Base-by-base conservation (phyloP, 805 yeast genomes). In the Limtongozyma cylindracea region DNA sequence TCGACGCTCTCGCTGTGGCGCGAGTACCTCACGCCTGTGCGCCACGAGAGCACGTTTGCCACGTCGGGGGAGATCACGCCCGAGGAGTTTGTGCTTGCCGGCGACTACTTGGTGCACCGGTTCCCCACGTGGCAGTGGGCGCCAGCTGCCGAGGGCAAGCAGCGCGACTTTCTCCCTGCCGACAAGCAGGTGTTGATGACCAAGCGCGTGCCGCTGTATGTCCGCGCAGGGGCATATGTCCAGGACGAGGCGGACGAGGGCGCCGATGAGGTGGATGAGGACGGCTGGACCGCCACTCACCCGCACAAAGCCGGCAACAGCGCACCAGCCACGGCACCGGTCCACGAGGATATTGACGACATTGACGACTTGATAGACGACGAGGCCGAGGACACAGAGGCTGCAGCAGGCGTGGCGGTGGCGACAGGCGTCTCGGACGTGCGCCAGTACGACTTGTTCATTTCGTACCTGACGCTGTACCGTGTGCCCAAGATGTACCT, bases 101-200 rank as follows among this genome's bases (percentile, higher is more conserved):
- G 98, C 12, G 95, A 88, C 41, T 88, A 78, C 43, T 49, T 88
- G 26, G 82, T 70, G 16, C 69, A 66, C 43, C 76, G 72, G 52
- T 88, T 88, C 41, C 96, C 98, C 3, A 88, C 96, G 1, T 88
- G 98, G 98, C 65, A 67, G 29, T 88, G 98, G 98, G 37, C 45
- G 13, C 20, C 39, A 6, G 37, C 47, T 23, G 47, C 56, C 16
- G 36, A 40, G 23, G 33, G 26, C 20, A 34, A 47, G 23, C 45
- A 35, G 21, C 61, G 68, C 29, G 71, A 64, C 29, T 88, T 78
- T 33, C 46, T 88, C 27, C 98, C 98, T 1, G 47, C 49, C 2
- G 82, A 76, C 31, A 88, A 78, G 45, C 98, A 88, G 46, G 76
- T 59, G 31, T 47, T 88, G 19, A 74, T 88, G 3, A 80, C 95